A percentile compares a stretch with the other conserved stretches of the same genome.
These are phyloP conservation scores for Cucumis hystrix DNA, from an alignment of 306 rosid species.

Conservation along the genomic window DNA sequence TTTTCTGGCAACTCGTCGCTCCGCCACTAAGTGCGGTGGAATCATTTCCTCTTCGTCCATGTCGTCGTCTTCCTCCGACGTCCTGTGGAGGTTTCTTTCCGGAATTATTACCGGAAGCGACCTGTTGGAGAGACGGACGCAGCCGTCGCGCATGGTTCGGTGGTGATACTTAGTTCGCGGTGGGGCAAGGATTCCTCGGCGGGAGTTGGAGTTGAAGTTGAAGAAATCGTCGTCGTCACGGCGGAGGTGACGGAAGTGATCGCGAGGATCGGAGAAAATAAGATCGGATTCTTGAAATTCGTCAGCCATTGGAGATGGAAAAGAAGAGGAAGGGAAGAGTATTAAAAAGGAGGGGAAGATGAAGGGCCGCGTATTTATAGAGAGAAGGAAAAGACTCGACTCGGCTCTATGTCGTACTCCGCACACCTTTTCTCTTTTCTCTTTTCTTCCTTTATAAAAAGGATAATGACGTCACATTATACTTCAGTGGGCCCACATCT, in stretches of 20 bases:
- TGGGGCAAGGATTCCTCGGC: neutral
- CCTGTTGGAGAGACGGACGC: neutral
- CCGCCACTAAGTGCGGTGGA: conserved; percentile 68
- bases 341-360: neutral
- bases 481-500: neutral
- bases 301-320: conserved; percentile 22
- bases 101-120: conserved; percentile 64
- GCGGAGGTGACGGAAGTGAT: neutral
- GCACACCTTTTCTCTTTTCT: conserved; percentile 16
- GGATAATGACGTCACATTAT: neutral
- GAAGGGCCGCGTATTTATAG: conserved; percentile 14
- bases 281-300: conserved; percentile 69
- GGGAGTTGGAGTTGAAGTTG: conserved; percentile 1
- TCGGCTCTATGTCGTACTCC: conserved; percentile 20
- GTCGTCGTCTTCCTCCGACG: conserved; percentile 12
- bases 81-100: neutral
- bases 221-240: neutral
- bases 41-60: conserved; percentile 27
- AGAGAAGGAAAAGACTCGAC: neutral
- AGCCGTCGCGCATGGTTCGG: neutral
- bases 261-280: conserved; percentile 31
- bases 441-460: neutral
- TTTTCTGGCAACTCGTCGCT: conserved; percentile 43
- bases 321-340: conserved; percentile 21
- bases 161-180: neutral